Conservation (phyloP, 352 stramenopile species). For the Pythium biforme region DNA sequence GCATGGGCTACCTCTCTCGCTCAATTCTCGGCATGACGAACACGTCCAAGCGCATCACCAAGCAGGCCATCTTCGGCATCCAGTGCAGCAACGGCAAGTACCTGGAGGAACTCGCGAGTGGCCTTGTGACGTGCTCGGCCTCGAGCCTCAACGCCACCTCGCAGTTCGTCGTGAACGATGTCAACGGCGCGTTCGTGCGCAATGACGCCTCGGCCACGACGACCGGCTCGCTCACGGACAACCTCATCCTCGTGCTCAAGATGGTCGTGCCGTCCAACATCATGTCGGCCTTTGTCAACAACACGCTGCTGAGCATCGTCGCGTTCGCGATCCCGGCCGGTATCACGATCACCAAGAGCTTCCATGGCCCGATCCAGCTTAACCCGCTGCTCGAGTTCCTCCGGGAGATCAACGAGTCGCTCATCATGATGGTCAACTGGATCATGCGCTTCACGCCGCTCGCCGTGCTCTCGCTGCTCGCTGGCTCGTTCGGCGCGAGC, state of each 20-base stretch:
- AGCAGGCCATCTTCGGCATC: conserved; percentile 63
- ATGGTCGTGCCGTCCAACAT: conserved; percentile 74
- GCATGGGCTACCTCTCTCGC: conserved; percentile 53
- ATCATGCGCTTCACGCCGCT: conserved; percentile 73
- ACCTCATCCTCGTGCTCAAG: conserved; percentile 58
- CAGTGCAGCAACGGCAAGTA: conserved; percentile 74
- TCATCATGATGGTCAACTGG: conserved; percentile 74
- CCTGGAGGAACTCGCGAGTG: conserved; percentile 45
- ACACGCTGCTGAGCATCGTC: conserved; percentile 65
- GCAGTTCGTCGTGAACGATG: conserved; percentile 56
- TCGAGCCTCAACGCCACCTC: conserved; percentile 33
- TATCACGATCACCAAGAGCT: conserved; percentile 62
- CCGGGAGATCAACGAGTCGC: conserved; percentile 72
- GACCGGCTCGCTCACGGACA: conserved; percentile 50
- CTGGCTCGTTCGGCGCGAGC: conserved; percentile 51
- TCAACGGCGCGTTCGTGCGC: conserved; percentile 51
- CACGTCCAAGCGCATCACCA: conserved; percentile 26
- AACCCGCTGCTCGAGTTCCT: conserved; percentile 82
- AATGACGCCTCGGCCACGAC: conserved; percentile 43
- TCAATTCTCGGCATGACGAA: conserved; percentile 37
- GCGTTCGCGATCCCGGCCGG: conserved; percentile 69
- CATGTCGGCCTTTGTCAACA: conserved; percentile 64
- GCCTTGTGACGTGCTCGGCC: conserved; percentile 61
- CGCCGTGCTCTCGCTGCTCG: conserved; percentile 68
- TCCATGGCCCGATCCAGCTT: conserved; percentile 63